phyloP scores from a whole-genome alignment of 805 yeast species.

The Nakazawaea peltata region DNA sequence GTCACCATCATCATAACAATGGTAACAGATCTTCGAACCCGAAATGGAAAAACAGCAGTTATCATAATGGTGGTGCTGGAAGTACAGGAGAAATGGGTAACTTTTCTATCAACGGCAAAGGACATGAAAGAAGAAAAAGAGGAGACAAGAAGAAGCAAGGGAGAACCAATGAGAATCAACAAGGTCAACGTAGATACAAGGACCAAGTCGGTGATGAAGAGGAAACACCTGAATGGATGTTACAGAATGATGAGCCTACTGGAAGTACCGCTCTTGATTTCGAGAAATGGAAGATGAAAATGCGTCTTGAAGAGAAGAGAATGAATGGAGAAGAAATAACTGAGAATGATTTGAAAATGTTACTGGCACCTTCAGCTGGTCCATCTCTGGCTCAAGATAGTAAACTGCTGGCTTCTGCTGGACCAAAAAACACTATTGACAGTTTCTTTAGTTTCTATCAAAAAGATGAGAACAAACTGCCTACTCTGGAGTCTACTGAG shows the following conservation, averaged over 20 bases:
- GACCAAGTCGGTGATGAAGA: slow-evolving; percentile 21
- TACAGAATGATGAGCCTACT: slow-evolving; percentile 26
- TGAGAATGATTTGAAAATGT: slow-evolving; percentile 17
- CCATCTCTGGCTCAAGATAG: neutral
- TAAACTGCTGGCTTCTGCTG: slow-evolving; percentile 2
- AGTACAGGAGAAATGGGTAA: slow-evolving; percentile 12
- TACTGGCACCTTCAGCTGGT: slow-evolving; percentile 1
- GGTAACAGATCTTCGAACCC: slow-evolving; percentile 11
- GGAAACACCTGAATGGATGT: slow-evolving; percentile 30
- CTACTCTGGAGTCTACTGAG: neutral
- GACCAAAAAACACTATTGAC: slow-evolving; percentile 33
- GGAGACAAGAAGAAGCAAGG: slow-evolving; percentile 8
- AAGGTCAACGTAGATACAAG: slow-evolving; percentile 9
- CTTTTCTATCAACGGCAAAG: slow-evolving; percentile 4
- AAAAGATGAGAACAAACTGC: slow-evolving; percentile 7
- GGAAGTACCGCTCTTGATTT: slow-evolving; percentile 52
- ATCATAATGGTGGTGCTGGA: slow-evolving; percentile 5
- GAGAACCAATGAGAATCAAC: slow-evolving; percentile 10
- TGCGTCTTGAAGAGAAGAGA: slow-evolving; percentile 42
- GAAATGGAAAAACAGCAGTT: slow-evolving; percentile 12
- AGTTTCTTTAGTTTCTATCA: slow-evolving; percentile 32
- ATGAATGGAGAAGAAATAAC: slow-evolving; percentile 33
- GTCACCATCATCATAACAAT: neutral
- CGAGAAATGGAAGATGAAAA: slow-evolving; percentile 49
- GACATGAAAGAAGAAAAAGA: slow-evolving; percentile 11